These are phyloP conservation scores for Colletotrichum incanum DNA, from an alignment of 2,329 filamentous ascomycete genomes.

Conservation along the genomic window DNA sequence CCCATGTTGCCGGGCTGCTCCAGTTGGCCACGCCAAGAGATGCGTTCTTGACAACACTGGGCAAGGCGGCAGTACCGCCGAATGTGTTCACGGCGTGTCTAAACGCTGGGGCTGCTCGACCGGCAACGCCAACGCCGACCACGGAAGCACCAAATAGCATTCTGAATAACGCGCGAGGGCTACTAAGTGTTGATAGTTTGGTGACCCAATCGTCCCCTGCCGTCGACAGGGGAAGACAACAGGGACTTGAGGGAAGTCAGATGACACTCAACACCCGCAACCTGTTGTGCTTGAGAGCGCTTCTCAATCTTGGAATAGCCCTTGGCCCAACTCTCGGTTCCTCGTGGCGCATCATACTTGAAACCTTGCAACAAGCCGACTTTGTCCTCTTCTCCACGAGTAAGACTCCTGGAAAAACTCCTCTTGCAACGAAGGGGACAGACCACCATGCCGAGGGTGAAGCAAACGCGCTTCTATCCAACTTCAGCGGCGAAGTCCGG, in stretches of 20 bases:
- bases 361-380: conserved; percentile 93
- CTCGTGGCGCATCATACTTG: conserved; percentile 92
- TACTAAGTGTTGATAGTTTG: conserved; percentile 82
- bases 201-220: conserved; percentile 71
- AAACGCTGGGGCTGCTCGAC: conserved; percentile 63
- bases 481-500: conserved; percentile 85
- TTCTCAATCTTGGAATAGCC: conserved; percentile 96
- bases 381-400: conserved; percentile 81
- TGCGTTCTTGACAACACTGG: conserved; percentile 93
- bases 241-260: conserved; percentile 68
- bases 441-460: conserved; percentile 69
- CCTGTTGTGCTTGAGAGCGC: conserved; percentile 87
- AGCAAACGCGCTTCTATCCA: conserved; percentile 68
- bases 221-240: conserved; percentile 72
- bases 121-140: conserved; percentile 59
- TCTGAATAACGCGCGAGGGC: conserved; percentile 78
- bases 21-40: conserved; percentile 89
- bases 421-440: conserved; percentile 61
- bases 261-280: conserved; percentile 87
- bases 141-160: conserved; percentile 62
- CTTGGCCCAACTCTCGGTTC: conserved; percentile 87
- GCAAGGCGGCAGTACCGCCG: conserved; percentile 92
- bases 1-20: conserved; percentile 92
- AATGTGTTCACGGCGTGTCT: conserved; percentile 78
- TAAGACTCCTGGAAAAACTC: conserved; percentile 68